These are phyloP conservation scores for Solanum chiquidenum DNA, from an alignment of 257 asterid species.

Conservation along the genomic window DNA sequence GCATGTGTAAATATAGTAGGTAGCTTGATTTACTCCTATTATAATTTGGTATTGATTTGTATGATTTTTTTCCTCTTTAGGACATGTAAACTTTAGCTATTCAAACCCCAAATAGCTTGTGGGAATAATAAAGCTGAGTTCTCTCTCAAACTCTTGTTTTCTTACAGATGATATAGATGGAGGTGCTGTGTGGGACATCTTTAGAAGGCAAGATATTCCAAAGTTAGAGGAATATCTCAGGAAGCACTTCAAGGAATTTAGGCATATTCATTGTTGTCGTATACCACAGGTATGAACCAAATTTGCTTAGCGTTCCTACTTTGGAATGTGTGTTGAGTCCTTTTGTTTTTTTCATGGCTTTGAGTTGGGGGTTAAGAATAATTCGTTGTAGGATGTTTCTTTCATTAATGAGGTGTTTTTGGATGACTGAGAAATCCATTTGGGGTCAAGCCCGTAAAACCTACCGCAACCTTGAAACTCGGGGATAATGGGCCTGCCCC, in stretches of 20 bases:
- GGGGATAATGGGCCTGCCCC: not conserved
- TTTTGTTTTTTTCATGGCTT: not conserved
- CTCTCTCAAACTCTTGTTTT: not conserved
- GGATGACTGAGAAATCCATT: not conserved
- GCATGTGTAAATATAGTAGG: too few species aligned
- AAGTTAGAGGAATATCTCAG: not conserved
- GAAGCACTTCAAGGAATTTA: not conserved
- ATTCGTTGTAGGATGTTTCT: not conserved
- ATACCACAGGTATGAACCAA: not conserved
- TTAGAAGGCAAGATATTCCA: slow-evolving; percentile 68
- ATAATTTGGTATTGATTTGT: not conserved
- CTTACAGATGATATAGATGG: slow-evolving; percentile 16
- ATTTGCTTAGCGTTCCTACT: not conserved
- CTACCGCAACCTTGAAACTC: not conserved
- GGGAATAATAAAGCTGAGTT: not conserved
- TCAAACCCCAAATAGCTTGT: not conserved
- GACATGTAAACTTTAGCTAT: not conserved
- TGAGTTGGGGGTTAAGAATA: not conserved
- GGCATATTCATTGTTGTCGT: not conserved
- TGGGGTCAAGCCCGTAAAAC: not conserved
- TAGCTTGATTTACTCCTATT: too few species aligned
- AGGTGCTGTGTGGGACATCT: slow-evolving; percentile 94
- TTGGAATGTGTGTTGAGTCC: not conserved
- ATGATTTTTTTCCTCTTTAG: too few species aligned
- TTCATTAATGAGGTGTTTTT: not conserved